A percentile compares a stretch with the other conserved stretches of the same genome.
These are phyloP conservation scores for Rhizomucor pusillus DNA, from an alignment of 371 early-diverging fungal species.

Conservation along the genomic window DNA sequence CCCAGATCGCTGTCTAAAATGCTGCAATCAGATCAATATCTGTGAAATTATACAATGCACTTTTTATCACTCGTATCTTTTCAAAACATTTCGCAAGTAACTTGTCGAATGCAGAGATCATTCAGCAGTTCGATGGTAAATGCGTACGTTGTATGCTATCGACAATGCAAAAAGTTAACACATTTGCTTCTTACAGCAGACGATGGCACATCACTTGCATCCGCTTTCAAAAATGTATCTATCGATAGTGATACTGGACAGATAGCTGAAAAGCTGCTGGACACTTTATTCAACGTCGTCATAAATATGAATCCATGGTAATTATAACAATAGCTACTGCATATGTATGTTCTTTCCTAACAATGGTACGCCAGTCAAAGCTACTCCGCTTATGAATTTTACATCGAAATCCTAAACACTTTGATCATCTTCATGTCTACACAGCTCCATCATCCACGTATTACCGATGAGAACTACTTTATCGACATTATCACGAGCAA, in stretches of 20 bases:
- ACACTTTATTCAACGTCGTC: constrained; percentile 54
- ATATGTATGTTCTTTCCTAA: background rate
- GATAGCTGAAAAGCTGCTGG: constrained; percentile 59
- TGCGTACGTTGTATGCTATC: no score
- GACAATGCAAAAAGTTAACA: no score
- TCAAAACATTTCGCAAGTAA: constrained; percentile 69
- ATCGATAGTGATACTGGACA: constrained; percentile 36
- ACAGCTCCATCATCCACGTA: constrained; percentile 52
- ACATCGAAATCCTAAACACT: constrained; percentile 64
- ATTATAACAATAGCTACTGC: background rate
- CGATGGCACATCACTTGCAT: no score
- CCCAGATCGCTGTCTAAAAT: background rate
- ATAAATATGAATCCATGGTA: constrained; percentile 67
- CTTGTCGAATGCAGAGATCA: constrained; percentile 52
- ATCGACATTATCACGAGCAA: constrained; percentile 52
- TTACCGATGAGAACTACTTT: constrained; percentile 59
- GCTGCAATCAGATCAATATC: constrained; percentile 28
- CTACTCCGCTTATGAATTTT: constrained; percentile 66
- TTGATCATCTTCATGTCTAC: constrained; percentile 64
- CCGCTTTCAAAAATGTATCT: constrained; percentile 13
- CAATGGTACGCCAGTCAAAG: constrained; percentile 35
- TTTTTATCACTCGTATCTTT: constrained; percentile 64
- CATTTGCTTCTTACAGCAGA: no score
- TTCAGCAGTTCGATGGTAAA: constrained; percentile 62
- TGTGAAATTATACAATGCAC: constrained; percentile 63